phyloP scores from a whole-genome alignment of 495 filamentous ascomycete species.

The Astrothelium macrocarpum region DNA sequence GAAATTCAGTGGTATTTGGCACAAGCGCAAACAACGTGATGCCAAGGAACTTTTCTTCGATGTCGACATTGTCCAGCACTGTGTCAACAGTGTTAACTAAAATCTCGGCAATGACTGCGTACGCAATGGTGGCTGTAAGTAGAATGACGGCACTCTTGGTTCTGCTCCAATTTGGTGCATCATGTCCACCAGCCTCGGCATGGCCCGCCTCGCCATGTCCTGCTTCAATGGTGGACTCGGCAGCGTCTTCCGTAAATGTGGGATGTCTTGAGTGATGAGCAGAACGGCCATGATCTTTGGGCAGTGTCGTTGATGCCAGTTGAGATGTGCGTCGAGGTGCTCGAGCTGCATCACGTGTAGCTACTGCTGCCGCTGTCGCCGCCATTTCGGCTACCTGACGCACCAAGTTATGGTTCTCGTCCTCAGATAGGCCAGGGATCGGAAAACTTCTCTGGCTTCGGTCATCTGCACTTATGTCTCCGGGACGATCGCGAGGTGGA shows the following conservation, averaged over 20 bases:
- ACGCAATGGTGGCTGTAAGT: conserved; percentile 80
- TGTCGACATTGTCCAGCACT: conserved; percentile 75
- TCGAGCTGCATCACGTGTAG: conserved; percentile 65
- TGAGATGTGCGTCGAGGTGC: conserved; percentile 40
- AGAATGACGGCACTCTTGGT: conserved; percentile 82
- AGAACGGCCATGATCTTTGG: background rate
- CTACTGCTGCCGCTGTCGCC: conserved; percentile 80
- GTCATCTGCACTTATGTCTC: conserved; percentile 22
- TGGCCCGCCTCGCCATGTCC: conserved; percentile 1
- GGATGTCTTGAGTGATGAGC: background rate
- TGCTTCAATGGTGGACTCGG: background rate
- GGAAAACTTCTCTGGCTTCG: conserved; percentile 30
- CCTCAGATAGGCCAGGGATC: conserved; percentile 60
- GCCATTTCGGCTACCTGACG: conserved; percentile 85
- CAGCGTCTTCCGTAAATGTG: conserved; percentile 14
- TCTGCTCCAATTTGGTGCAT: conserved; percentile 95
- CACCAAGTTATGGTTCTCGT: conserved; percentile 69
- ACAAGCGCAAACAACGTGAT: conserved; percentile 96
- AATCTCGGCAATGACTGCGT: conserved; percentile 94
- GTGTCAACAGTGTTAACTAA: conserved; percentile 93
- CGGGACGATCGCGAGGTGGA: conserved; percentile 39
- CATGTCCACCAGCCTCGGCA: conserved; percentile 62
- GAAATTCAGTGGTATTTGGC: conserved; percentile 95
- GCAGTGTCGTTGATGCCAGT: conserved; percentile 22
- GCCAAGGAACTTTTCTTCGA: conserved; percentile 96